Evolutionary conservation across 2,329 filamentous ascomycete species (phyloP).

Genomic region (Colletotrichum limetticola): DNA sequence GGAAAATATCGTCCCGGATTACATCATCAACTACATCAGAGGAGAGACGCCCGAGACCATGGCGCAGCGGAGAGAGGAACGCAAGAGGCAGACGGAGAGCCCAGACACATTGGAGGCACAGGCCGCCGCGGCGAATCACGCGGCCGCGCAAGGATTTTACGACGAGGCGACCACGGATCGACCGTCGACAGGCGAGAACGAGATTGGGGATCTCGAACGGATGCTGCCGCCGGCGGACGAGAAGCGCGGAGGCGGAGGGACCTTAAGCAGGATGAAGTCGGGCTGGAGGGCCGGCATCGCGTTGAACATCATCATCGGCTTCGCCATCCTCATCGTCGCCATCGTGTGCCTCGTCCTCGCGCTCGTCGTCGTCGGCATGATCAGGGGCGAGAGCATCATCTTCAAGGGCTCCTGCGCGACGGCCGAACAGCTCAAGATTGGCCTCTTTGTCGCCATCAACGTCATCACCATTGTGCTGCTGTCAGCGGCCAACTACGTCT

Average conservation of each 20-base stretch:
- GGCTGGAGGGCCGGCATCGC: conserved; percentile 62
- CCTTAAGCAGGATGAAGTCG: conserved; percentile 41
- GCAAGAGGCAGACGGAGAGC: conserved; percentile 40
- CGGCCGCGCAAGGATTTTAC: conserved; percentile 18
- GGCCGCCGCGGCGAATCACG: background rate
- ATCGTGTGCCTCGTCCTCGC: conserved; percentile 53
- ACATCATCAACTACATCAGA: conserved; percentile 65
- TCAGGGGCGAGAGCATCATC: conserved; percentile 49
- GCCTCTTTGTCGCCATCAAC: conserved; percentile 57
- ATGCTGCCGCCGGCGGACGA: conserved; percentile 24
- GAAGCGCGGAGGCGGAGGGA: conserved; percentile 39
- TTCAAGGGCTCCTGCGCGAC: conserved; percentile 50
- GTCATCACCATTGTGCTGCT: conserved; percentile 55
- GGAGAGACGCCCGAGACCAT: conserved; percentile 66
- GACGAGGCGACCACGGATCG: conserved; percentile 25
- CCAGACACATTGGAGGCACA: conserved; percentile 41
- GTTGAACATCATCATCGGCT: conserved; percentile 54
- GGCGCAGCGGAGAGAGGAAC: conserved; percentile 55
- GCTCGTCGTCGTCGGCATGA: conserved; percentile 45
- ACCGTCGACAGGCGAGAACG: conserved; percentile 3
- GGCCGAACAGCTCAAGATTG: conserved; percentile 51
- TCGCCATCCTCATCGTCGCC: conserved; percentile 49
- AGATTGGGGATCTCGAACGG: conserved; percentile 31
- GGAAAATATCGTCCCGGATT: conserved; percentile 62
- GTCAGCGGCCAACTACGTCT: conserved; percentile 62